Conservation (phyloP, 805 yeast species). For the Lachancea lanzarotensis region DNA sequence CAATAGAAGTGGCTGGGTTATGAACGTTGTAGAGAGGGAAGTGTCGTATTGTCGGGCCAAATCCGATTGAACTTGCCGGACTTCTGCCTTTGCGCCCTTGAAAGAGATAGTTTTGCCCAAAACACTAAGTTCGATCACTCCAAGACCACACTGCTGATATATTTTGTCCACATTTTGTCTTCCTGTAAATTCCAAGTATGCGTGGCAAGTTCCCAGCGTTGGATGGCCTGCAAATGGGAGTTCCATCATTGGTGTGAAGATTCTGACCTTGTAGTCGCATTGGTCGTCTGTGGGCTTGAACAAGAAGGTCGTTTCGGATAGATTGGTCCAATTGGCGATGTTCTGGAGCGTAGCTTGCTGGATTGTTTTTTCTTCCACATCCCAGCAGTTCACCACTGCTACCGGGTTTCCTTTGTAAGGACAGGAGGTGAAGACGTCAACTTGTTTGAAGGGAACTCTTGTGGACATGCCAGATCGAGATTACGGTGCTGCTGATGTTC, state of each 20-base stretch:
- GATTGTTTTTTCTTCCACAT: constrained; percentile 20
- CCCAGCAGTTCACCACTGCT: constrained; percentile 37
- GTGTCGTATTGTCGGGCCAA: constrained; percentile 9
- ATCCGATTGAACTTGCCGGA: constrained; percentile 12
- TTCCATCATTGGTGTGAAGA: constrained; percentile 43
- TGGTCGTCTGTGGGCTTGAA: constrained; percentile 33
- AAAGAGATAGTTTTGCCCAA: constrained; percentile 28
- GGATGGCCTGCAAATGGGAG: constrained; percentile 64
- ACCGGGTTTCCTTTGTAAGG: constrained; percentile 48
- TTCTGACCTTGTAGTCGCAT: constrained; percentile 41
- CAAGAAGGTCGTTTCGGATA: constrained; percentile 53
- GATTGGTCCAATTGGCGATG: constrained; percentile 54
- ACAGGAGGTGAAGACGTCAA: constrained; percentile 32
- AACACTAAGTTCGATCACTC: constrained; percentile 35
- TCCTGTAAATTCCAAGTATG: constrained; percentile 36
- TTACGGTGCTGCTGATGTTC: no score
- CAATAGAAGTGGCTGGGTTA: constrained; percentile 25
- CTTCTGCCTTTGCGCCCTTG: constrained; percentile 16
- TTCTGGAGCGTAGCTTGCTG: constrained; percentile 37
- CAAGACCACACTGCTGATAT: constrained; percentile 42
- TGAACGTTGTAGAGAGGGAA: constrained; percentile 10
- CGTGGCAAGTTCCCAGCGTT: constrained; percentile 46
- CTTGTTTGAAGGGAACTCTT: constrained; percentile 29
- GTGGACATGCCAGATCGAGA: background rate
- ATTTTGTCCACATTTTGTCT: constrained; percentile 24